Base-by-base conservation (phyloP, 306 rosid species). In the Glycine soja region DNA sequence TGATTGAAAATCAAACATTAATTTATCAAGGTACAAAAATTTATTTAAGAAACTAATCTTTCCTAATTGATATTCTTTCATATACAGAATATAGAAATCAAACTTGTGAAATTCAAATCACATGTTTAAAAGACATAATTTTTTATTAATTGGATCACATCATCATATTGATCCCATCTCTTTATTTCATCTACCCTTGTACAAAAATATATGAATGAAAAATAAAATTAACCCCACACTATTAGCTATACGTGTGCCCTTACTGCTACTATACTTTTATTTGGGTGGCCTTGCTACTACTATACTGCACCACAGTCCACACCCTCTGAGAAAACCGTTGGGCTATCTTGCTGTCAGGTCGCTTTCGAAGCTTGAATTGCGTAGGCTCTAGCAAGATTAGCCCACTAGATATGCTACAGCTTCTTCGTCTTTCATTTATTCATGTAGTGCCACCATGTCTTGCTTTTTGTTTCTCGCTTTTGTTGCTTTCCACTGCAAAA, bases 241-340 rank as follows among this genome's bases (percentile, higher is more conserved):
- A 24, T 3, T 10, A 24, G 61, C 73, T 79, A 78, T 36, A 36
- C 40, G 40, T 30, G 30, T 59, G 72, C 52, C 61, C 42, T 48
- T 75, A 66, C 42, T 54, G 24, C 2, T 10, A 59, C 18, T 58
- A 24, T 24, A 24, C 30, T 24, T 24, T 24, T 24, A 24, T 36
- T 36, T 36, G 2, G 40, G 40, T 36, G 30, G 1, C 30, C 30
- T 24, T 24, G 30, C 30, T 24, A 36, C 40, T 36, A 61, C 42
- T 9, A 56, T 24, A 24, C 30, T 1, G 30, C 7, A 79, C 3
- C 70, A 46, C 30, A 75, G 58, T 5, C 51, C 12, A 10, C 3
- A 42, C 2, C 9, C 19, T 40, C 78, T 85, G 85, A 79, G 85
- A 84, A 88, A 88, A 83, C 87, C 87, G 87, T 86, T 85, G 89